phyloP scores from a whole-genome alignment of 1,284 basidiomycete species.

The Papiliotrema laurentii region DNA sequence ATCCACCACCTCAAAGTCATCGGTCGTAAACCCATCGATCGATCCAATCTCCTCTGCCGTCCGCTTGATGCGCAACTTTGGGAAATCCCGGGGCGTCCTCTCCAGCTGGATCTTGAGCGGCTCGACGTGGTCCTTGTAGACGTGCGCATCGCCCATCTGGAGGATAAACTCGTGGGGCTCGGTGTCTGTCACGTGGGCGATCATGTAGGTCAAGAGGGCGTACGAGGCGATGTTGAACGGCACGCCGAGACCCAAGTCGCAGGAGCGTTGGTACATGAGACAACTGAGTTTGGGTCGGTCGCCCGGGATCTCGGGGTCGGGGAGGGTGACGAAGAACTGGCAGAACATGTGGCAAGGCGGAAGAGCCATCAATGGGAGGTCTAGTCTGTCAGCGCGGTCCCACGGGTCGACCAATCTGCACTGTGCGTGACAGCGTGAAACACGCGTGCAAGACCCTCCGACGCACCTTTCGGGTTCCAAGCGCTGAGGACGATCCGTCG shows the following conservation, averaged over 20 bases:
- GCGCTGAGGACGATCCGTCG: slow-evolving; percentile 92
- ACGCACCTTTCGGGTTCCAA: slow-evolving; percentile 91
- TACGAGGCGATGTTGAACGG: slow-evolving; percentile 99
- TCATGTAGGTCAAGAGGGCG: slow-evolving; percentile 92
- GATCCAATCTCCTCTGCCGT: slow-evolving; percentile 54
- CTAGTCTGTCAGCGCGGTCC: slow-evolving; percentile 49
- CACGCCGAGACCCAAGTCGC: slow-evolving; percentile 92
- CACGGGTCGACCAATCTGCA: not conserved
- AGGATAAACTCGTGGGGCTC: slow-evolving; percentile 84
- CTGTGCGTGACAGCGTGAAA: not conserved
- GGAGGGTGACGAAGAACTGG: slow-evolving; percentile 92
- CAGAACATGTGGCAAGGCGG: slow-evolving; percentile 98
- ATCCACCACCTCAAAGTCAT: slow-evolving; percentile 79
- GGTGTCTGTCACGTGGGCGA: slow-evolving; percentile 83
- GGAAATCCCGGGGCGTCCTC: slow-evolving; percentile 76
- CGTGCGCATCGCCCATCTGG: slow-evolving; percentile 94
- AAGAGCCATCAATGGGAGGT: slow-evolving; percentile 88
- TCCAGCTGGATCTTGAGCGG: slow-evolving; percentile 76
- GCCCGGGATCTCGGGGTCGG: slow-evolving; percentile 52
- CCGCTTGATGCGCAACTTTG: slow-evolving; percentile 68
- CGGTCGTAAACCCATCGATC: slow-evolving; percentile 77
- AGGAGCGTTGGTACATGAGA: slow-evolving; percentile 97
- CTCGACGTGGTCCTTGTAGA: slow-evolving; percentile 88
- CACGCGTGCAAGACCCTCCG: not conserved
- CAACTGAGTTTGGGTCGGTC: slow-evolving; percentile 74